Evolutionary conservation across 1,139 yeast genomes (phyloP).

Genomic region (Suhomyces kunorum): DNA sequence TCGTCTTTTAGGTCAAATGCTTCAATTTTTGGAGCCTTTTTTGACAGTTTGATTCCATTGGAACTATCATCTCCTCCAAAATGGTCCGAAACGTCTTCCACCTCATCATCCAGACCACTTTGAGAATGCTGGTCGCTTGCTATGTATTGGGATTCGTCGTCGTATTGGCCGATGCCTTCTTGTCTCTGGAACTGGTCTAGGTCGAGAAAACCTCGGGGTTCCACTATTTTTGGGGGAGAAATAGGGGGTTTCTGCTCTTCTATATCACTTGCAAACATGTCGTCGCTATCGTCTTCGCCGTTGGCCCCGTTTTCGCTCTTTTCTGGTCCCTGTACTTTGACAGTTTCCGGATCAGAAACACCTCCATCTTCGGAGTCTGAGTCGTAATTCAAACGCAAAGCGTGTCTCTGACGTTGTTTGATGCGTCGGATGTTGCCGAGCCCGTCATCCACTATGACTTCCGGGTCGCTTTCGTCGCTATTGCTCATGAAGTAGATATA

Average conservation of each 20-base stretch:
- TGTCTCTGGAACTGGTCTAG: slow-evolving; percentile 28
- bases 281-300: slow-evolving; percentile 30
- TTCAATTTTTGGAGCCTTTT: slow-evolving; percentile 34
- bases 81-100: slow-evolving; percentile 7
- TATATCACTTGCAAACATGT: slow-evolving; percentile 38
- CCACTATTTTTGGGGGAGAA: background rate
- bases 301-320: background rate
- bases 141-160: slow-evolving; percentile 12
- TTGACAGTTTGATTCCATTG: slow-evolving; percentile 6
- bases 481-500: slow-evolving; percentile 4
- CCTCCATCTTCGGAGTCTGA: slow-evolving; percentile 32
- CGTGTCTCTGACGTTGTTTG: slow-evolving; percentile 24
- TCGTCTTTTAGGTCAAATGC: slow-evolving; percentile 64
- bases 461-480: slow-evolving; percentile 6
- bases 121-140: background rate
- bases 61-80: slow-evolving; percentile 8
- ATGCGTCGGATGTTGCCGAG: slow-evolving; percentile 28
- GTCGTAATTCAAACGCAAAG: slow-evolving; percentile 31
- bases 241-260: slow-evolving; percentile 9
- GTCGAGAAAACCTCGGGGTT: slow-evolving; percentile 31
- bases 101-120: slow-evolving; percentile 12
- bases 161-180: slow-evolving; percentile 19
- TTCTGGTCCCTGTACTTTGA: background rate
- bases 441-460: slow-evolving; percentile 20
- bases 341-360: slow-evolving; percentile 19